Base-by-base conservation (phyloP, 2,329 filamentous ascomycete species). In the Scedosporium dehoogii region DNA sequence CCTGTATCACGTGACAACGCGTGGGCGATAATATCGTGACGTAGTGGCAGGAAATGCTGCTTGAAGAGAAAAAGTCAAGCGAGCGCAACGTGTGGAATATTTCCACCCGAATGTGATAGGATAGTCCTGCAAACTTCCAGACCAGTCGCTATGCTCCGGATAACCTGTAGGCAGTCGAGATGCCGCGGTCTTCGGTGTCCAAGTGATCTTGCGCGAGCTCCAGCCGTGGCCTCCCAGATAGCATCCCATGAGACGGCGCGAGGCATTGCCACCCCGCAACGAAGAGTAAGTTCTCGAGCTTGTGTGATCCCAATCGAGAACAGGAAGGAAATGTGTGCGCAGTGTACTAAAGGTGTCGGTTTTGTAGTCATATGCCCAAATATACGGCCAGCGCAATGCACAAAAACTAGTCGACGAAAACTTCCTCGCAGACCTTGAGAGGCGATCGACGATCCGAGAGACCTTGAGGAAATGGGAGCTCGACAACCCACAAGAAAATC, bases 381-480 rank as follows among this genome's bases (percentile, higher is more conserved):
- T 9, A 16, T 14, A 29, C 21, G 25, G 16, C 12, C 12, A 21
- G 1, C 59, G 59, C 27, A 6, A 1, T 14, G 18, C 23, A 2
- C 51, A 25, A 27, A 14, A 27, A 10, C 51, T 10, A 3, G 51
- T 14, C 51, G 12, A 18, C 29, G 29, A 56, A 25, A 42, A 18
- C 9, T 61, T 61, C 59, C 46, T 61, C 14, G 27, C 48, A 4
- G 33, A 27, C 18, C 27, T 61, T 5, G 27, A 38, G 10, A 18
- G 33, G 27, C 29, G 7, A 18, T 56, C 59, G 12, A 56, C 48
- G 27, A 42, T 61, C 33, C 46, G 48, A 23, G 59, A 61, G 27
- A 41, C 46, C n/a, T 33, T 61, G 46, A 51, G 16, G 14, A 29
- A 63, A 46, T 64, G 63, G 63, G 61, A 58, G 16, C 23, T 5